A percentile compares a stretch with the other conserved stretches of the same genome.
Evolutionary conservation across 1,284 basidiomycete species (phyloP).

Genomic region (Sporisorium exsertum): DNA sequence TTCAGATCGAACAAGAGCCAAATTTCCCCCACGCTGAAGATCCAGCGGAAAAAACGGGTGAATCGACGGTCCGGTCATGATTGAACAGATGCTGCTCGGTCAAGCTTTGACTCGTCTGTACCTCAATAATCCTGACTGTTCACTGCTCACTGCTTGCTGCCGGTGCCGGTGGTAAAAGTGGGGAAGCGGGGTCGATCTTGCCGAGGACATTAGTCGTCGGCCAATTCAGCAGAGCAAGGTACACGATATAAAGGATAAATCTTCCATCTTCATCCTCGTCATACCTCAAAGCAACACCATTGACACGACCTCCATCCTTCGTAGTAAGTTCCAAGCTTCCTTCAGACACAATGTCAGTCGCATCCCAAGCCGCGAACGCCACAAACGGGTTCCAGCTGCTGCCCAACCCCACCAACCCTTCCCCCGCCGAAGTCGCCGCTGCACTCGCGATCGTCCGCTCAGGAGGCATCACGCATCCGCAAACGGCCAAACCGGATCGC

Average conservation of each 20-base stretch:
- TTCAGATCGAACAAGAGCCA: too few species aligned
- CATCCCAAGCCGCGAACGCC: constrained; percentile 27
- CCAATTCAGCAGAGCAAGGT: neutral
- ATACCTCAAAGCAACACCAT: neutral
- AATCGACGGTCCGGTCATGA: neutral
- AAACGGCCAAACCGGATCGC: constrained; percentile 26
- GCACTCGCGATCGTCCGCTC: constrained; percentile 33
- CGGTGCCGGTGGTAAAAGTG: neutral
- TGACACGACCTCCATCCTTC: neutral
- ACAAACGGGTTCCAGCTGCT: constrained; percentile 24
- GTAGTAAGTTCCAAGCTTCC: too few species aligned
- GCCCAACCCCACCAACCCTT: constrained; percentile 26
- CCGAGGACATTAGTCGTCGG: neutral
- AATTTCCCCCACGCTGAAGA: neutral
- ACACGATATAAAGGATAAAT: neutral
- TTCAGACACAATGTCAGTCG: constrained; percentile 13
- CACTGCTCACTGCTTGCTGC: neutral
- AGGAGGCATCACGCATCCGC: constrained; percentile 21
- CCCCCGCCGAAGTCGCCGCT: constrained; percentile 14
- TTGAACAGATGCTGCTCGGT: too few species aligned
- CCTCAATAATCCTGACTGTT: too few species aligned
- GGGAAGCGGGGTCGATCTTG: neutral
- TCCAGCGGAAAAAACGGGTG: neutral
- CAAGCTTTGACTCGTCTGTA: neutral
- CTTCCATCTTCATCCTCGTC: neutral